Conservation (phyloP, 2,329 filamentous ascomycete genomes). For the Neopestalotiopsis sp. region DNA sequence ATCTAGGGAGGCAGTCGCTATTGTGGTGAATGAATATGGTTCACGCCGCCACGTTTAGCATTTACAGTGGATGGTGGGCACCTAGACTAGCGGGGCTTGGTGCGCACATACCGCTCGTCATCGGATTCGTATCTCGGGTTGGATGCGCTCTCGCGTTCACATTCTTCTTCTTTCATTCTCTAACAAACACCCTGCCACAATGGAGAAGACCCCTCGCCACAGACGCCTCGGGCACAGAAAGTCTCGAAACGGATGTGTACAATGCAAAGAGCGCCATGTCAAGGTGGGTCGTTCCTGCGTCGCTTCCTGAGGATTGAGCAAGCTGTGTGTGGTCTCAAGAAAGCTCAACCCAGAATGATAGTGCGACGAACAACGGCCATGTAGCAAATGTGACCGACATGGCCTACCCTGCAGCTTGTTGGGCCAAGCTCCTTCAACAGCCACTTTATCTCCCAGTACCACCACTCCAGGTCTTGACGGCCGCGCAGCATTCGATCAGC, state of each 20-base stretch:
- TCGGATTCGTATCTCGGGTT: neutral
- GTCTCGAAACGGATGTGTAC: constrained; percentile 13
- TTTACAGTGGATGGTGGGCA: no score
- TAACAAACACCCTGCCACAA: neutral
- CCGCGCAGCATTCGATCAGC: neutral
- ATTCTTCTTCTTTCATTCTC: neutral
- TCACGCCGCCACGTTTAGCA: no score
- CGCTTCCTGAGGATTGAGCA: neutral
- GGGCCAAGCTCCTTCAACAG: neutral
- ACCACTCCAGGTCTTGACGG: neutral
- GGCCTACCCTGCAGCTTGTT: constrained; percentile 6
- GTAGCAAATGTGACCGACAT: constrained; percentile 16
- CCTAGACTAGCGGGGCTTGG: no score
- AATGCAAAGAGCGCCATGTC: constrained; percentile 15
- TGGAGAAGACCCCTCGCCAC: neutral
- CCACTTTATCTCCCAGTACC: neutral
- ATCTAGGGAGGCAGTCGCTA: no score
- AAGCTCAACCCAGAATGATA: neutral
- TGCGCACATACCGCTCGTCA: neutral
- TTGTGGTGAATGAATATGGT: no score
- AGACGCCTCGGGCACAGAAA: constrained; percentile 16
- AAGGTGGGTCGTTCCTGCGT: constrained; percentile 4
- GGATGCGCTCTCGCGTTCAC: neutral
- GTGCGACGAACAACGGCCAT: constrained; percentile 16
- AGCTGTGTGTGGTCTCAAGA: neutral